Evolutionary conservation across 768 basidiomycete species (phyloP).

Genomic region (Kwoniella europaea): DNA sequence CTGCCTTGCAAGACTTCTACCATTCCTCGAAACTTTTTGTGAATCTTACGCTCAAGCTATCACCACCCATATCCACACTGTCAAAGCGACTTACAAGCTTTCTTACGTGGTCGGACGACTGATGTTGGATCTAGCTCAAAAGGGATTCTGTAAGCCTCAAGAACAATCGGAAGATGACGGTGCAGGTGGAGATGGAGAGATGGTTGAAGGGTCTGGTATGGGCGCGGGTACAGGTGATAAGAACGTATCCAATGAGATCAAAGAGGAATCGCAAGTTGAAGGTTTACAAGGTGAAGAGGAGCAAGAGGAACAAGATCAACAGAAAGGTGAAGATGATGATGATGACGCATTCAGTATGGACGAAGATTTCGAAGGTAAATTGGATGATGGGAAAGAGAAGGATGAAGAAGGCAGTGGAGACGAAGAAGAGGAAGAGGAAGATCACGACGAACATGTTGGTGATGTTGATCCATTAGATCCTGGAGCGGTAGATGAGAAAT

Average conservation of each 20-base stretch:
- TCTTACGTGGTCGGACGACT: constrained; percentile 76
- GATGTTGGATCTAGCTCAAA: constrained; percentile 72
- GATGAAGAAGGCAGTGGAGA: constrained; percentile 61
- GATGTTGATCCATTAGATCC: constrained; percentile 83
- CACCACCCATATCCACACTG: constrained; percentile 67
- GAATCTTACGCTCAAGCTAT: constrained; percentile 68
- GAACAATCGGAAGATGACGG: constrained; percentile 62
- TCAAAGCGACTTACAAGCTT: constrained; percentile 81
- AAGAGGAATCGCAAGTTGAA: constrained; percentile 95
- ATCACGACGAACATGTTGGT: constrained; percentile 81
- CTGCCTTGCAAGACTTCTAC: constrained; percentile 63
- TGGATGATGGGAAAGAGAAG: constrained; percentile 75
- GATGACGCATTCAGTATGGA: constrained; percentile 88
- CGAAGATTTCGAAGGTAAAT: constrained; percentile 81
- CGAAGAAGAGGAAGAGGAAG: constrained; percentile 63
- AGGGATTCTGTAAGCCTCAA: constrained; percentile 92
- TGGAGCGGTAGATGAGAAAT: constrained; percentile 86
- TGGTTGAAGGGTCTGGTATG: constrained; percentile 77
- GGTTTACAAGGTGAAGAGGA: constrained; percentile 70
- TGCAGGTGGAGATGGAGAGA: constrained; percentile 62
- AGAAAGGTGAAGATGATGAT: constrained; percentile 43
- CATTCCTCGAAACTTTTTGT: constrained; percentile 75
- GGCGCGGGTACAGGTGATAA: constrained; percentile 84
- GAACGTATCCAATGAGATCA: constrained; percentile 91
- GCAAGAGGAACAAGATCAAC: constrained; percentile 61